These are phyloP conservation scores for Solanum chilense DNA, from an alignment of 257 asterid genomes.

Conservation along the genomic window DNA sequence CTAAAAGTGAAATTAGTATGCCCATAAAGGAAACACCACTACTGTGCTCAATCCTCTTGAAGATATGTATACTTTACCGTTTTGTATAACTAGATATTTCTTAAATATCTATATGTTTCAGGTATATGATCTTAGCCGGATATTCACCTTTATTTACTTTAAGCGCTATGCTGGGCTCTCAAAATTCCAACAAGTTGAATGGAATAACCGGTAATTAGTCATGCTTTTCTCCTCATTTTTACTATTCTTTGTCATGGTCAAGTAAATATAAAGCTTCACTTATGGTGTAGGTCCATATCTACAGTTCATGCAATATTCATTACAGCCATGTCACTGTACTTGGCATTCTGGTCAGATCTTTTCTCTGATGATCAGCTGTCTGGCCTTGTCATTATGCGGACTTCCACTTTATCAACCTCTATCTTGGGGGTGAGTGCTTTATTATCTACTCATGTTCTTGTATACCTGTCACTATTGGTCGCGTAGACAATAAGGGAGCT, in stretches of 20 bases:
- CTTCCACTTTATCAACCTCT: constrained; percentile 43
- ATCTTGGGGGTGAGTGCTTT: constrained; percentile 55
- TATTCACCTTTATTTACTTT: constrained; percentile 35
- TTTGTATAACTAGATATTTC: not conserved
- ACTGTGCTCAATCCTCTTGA: not conserved
- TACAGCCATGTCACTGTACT: constrained; percentile 40
- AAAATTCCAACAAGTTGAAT: constrained; percentile 48
- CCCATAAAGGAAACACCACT: not conserved
- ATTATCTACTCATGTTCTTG: not conserved
- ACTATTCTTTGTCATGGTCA: not conserved
- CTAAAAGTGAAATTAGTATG: not conserved
- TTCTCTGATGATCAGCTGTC: constrained; percentile 21
- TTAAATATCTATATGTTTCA: constrained; percentile 10
- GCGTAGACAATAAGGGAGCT: not conserved
- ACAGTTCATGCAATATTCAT: constrained; percentile 60
- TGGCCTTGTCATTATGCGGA: constrained; percentile 38
- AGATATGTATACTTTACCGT: not conserved
- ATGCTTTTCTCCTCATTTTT: not conserved
- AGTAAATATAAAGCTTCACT: not conserved
- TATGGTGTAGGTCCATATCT: constrained; percentile 56
- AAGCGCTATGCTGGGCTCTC: constrained; percentile 52
- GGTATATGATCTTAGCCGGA: constrained; percentile 63
- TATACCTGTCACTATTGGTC: not conserved
- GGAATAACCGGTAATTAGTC: constrained; percentile 69
- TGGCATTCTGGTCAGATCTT: constrained; percentile 54